phyloP scores from a whole-genome alignment of 306 rosid species.

The Macrotyloma uniflorum region DNA sequence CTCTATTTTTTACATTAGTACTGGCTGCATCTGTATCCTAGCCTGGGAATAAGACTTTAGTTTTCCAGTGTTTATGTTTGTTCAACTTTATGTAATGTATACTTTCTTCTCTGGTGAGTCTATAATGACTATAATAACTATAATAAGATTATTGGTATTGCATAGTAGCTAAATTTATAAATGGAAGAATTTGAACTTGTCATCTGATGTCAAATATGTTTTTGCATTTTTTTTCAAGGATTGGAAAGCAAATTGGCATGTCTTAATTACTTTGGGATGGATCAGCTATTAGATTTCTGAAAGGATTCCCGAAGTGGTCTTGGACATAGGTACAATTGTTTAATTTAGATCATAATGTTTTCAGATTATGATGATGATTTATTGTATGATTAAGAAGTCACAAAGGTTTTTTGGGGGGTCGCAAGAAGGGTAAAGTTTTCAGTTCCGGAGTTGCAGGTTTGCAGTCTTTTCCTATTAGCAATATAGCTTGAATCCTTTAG shows the following conservation, averaged over 20 bases:
- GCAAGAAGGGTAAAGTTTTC: background rate
- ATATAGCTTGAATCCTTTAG: background rate
- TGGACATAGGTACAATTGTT: background rate
- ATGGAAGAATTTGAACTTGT: constrained; percentile 14
- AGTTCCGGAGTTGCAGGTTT: constrained; percentile 2
- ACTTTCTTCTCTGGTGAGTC: background rate
- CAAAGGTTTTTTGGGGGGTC: background rate
- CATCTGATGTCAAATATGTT: constrained; percentile 4
- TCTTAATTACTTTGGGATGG: constrained; percentile 10
- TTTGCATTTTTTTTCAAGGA: background rate
- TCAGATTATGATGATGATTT: constrained; percentile 21
- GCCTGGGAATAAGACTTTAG: background rate
- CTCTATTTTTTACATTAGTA: background rate
- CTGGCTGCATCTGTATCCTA: background rate
- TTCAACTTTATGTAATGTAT: background rate
- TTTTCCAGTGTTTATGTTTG: background rate
- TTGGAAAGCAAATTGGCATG: constrained; percentile 25
- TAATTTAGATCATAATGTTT: background rate
- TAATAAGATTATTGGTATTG: constrained; percentile 12
- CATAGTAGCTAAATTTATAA: constrained; percentile 8
- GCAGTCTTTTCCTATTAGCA: background rate
- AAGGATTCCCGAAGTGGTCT: constrained; percentile 6
- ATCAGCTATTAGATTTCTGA: background rate
- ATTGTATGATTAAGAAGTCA: constrained; percentile 5
- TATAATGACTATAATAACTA: constrained; percentile 8